Percentiles rank a stretch among this genome's conserved stretches.
phyloP scores from a whole-genome alignment of 345 rosid species.

The Brassica nigra region DNA sequence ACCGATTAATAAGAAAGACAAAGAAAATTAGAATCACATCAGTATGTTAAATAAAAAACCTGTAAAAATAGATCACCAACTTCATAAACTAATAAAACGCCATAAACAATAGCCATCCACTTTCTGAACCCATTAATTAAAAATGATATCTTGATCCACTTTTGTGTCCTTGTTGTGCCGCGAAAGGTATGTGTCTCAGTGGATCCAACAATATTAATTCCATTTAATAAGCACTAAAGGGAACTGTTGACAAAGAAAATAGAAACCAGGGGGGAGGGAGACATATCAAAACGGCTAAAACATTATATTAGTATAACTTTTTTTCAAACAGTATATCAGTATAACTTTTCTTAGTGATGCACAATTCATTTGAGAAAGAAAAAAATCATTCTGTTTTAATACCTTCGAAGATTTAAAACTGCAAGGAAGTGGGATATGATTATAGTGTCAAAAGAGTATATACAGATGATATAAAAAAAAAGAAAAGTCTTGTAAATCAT shows the following conservation, averaged over 20 bases:
- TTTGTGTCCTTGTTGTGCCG: conserved; percentile 37
- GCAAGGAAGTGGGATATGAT: conserved; percentile 8
- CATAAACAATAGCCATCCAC: conserved; percentile 21
- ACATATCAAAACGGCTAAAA: background rate
- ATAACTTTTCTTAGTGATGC: background rate
- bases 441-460: conserved; percentile 56
- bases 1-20: background rate
- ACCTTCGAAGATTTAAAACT: background rate
- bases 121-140: conserved; percentile 9
- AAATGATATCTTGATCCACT: conserved; percentile 18
- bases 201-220: conserved; percentile 28
- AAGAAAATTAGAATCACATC: background rate
- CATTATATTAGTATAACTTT: background rate
- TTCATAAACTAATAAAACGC: background rate
- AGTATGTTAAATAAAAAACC: background rate
- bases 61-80: background rate
- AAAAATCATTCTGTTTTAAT: background rate
- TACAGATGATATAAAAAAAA: conserved; percentile 60
- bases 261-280: conserved; percentile 5
- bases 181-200: conserved; percentile 36
- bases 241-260: conserved; percentile 6
- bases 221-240: conserved; percentile 10
- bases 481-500: conserved; percentile 32
- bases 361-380: background rate
- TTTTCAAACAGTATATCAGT: background rate